These are phyloP conservation scores for Crataegus laevigata DNA, from an alignment of 306 rosid species.

Conservation along the genomic window DNA sequence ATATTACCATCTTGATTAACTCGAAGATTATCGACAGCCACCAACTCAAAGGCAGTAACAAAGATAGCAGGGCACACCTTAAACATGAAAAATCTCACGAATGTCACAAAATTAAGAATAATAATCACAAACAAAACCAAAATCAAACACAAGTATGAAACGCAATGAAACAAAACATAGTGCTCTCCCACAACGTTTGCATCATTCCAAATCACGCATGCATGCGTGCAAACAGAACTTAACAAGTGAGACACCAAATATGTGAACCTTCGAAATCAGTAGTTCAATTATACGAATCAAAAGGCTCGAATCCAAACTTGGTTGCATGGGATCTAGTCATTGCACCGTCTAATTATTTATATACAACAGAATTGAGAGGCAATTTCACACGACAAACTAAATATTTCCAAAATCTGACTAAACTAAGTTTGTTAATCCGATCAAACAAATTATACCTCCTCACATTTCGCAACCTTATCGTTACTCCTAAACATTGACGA, in stretches of 20 bases:
- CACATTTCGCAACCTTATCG: background rate
- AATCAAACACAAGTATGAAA: background rate
- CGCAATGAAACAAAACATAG: background rate
- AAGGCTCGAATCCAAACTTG: background rate
- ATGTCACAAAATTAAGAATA: background rate
- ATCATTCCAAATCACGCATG: background rate
- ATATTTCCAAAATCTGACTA: background rate
- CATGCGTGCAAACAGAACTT: background rate
- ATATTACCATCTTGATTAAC: slow-evolving; percentile 30
- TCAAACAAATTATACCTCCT: background rate
- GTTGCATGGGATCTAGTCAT: background rate
- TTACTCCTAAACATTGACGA: background rate
- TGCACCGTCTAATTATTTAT: background rate
- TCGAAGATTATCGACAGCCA: background rate
- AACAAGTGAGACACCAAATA: background rate
- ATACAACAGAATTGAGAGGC: background rate
- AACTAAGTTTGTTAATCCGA: background rate
- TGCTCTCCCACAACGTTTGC: background rate
- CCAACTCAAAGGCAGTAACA: background rate
- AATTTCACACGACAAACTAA: background rate
- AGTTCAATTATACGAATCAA: background rate
- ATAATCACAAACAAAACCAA: background rate
- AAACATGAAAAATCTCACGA: background rate
- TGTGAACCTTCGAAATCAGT: background rate
- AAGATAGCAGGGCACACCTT: slow-evolving; percentile 9